Conservation (phyloP, 495 filamentous ascomycete genomes). For the Aspergillus saccharolyticus region DNA sequence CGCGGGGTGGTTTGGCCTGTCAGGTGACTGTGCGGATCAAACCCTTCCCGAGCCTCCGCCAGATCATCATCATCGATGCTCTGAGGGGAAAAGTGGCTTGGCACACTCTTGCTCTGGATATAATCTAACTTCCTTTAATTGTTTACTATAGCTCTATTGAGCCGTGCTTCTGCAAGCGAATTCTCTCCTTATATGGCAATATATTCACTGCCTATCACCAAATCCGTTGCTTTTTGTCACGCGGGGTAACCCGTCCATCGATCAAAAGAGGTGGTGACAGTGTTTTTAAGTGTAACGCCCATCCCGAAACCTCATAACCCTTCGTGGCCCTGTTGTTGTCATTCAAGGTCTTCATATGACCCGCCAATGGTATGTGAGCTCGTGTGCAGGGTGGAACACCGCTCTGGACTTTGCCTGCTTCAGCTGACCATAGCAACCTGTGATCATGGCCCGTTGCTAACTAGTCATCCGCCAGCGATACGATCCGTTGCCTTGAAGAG, state of each 20-base stretch:
- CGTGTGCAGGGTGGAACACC: not conserved
- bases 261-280: slow-evolving; percentile 2
- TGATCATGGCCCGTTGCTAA: slow-evolving; percentile 17
- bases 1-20: slow-evolving; percentile 29
- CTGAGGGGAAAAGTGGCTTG: slow-evolving; percentile 24
- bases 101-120: slow-evolving; percentile 14
- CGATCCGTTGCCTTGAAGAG: slow-evolving; percentile 18
- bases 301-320: slow-evolving; percentile 13
- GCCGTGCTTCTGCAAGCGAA: slow-evolving; percentile 2
- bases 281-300: slow-evolving; percentile 7
- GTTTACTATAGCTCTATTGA: not conserved
- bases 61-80: slow-evolving; percentile 22
- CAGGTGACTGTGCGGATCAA: slow-evolving; percentile 19
- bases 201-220: not conserved
- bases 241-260: not conserved
- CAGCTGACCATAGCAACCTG: slow-evolving; percentile 2
- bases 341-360: slow-evolving; percentile 4
- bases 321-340: slow-evolving; percentile 9
- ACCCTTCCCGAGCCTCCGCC: slow-evolving; percentile 19
- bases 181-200: not conserved
- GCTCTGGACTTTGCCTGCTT: not conserved
- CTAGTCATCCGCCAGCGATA: slow-evolving; percentile 14
- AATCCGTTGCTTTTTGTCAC: too few relatives aligned
- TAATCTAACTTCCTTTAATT: slow-evolving; percentile 10
- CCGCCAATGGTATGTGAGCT: slow-evolving; percentile 15